Base-by-base conservation (phyloP, 1,284 basidiomycete species). In the Pseudozyma sp. region DNA sequence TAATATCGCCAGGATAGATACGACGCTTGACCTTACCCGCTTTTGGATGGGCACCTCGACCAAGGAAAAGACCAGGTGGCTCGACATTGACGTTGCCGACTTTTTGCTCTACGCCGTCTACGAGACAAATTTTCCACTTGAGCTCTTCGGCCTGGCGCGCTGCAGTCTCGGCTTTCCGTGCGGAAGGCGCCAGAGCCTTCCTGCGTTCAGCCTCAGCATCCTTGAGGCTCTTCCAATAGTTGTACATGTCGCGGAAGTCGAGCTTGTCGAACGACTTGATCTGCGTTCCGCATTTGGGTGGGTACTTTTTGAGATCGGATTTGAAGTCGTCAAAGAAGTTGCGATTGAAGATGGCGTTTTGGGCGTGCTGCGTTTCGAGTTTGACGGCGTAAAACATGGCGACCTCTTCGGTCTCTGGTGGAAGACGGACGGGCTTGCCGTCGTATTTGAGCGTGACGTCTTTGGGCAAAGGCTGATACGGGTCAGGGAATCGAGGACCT, bases 31-130 rank as follows among this genome's bases (percentile, higher is more conserved):
- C 88, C 55, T 91, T 92, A 25, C 97, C 97, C 86, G 97, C 98
- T 88, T 93, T 95, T 1, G 97, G 97, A 86, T 99, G 97, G 80
- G 97, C 94, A 65, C 97, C 97, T 76, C 97, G 95, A 66, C 97
- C 97, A 86, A 96, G 89, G 87, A 99, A 99, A 47, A 99, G 88
- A 45, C 95, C 94, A 18, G 97, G 97, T 83, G 97, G 97, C 88
- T 99, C 97, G 53, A 98, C 91, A 76, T 95, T 90, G 88, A 99
- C 98, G 87, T 99, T 99, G 60, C 97, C 97, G 56, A 97, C 91
- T 86, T 97, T 97, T 87, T 99, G 97, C 86, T 95, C 95, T 58
- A 95, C 90, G 21, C 95, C 96, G 82, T 99, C 95, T 47, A 99
- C 90, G 14, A 91, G 81, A 85, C 96, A 98, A 40, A 89, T 89